Evolutionary conservation across 2,329 filamentous ascomycete genomes (phyloP).

Genomic region (Penicillium glabrum): DNA sequence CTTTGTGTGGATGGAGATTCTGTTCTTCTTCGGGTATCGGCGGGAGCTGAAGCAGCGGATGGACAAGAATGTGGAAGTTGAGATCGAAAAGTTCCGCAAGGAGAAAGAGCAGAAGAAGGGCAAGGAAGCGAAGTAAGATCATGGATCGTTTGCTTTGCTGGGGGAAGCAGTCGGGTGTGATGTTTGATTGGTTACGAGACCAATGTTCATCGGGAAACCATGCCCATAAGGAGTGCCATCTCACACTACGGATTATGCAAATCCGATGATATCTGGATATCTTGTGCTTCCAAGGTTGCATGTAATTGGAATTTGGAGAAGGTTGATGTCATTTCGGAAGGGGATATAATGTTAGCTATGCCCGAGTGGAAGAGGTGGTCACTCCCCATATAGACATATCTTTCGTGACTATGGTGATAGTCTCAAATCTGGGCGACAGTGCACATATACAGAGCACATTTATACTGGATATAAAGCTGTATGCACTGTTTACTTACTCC

Average conservation of each 20-base stretch:
- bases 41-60: conserved; percentile 81
- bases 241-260: background rate
- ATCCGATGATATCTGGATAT: background rate
- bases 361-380: background rate
- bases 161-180: background rate
- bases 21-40: conserved; percentile 89
- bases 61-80: conserved; percentile 70
- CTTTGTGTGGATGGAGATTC: conserved; percentile 93
- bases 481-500: background rate
- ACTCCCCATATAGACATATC: background rate
- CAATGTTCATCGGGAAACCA: background rate
- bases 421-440: background rate
- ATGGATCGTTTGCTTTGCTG: background rate
- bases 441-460: background rate
- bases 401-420: background rate
- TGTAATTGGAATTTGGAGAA: background rate
- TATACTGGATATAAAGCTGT: background rate
- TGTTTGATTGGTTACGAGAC: background rate
- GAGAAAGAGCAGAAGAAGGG: conserved; percentile 45
- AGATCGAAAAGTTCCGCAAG: conserved; percentile 71
- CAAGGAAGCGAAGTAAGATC: conserved; percentile 6
- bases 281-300: background rate
- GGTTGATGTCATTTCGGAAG: background rate
- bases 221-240: background rate
- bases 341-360: background rate